These are phyloP conservation scores for Melampsora americana DNA, from an alignment of 1,284 basidiomycete genomes.

Conservation along the genomic window DNA sequence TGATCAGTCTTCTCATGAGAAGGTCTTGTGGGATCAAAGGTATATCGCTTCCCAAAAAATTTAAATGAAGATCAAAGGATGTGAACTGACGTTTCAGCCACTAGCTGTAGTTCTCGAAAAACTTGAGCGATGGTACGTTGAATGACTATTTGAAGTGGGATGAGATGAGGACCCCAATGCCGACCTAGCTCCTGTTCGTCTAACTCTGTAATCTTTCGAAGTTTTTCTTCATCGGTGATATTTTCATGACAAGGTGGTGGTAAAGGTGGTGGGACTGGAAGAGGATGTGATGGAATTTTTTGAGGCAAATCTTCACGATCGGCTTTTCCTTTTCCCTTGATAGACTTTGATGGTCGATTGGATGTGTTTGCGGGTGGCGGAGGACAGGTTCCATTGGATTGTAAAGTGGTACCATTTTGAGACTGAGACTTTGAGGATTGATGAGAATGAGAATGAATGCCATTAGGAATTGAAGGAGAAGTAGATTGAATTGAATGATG, in stretches of 20 bases:
- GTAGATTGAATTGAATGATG: no score
- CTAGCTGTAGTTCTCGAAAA: slow-evolving; percentile 20
- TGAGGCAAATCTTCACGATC: neutral
- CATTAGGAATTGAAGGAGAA: no score
- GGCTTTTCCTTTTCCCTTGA: slow-evolving; percentile 4
- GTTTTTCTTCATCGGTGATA: neutral
- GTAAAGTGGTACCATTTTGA: no score
- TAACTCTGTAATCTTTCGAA: slow-evolving; percentile 15
- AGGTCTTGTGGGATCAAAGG: no score
- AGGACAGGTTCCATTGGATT: neutral
- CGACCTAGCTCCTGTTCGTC: slow-evolving; percentile 14
- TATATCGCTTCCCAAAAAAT: no score
- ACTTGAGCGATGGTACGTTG: slow-evolving; percentile 40
- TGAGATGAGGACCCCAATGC: slow-evolving; percentile 33
- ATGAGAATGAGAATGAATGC: no score
- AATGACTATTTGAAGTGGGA: slow-evolving; percentile 42
- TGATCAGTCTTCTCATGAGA: no score
- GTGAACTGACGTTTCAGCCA: slow-evolving; percentile 18
- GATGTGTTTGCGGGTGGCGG: neutral
- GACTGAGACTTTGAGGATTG: no score
- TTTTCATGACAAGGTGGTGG: neutral
- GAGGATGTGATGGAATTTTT: neutral
- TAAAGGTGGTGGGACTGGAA: slow-evolving; percentile 1
- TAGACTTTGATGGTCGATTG: slow-evolving; percentile 3
- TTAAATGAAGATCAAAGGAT: neutral